A percentile compares a stretch with the other conserved stretches of the same genome.
phyloP scores from a whole-genome alignment of 139 green algal species.

The Volvox reticuliferus region DNA sequence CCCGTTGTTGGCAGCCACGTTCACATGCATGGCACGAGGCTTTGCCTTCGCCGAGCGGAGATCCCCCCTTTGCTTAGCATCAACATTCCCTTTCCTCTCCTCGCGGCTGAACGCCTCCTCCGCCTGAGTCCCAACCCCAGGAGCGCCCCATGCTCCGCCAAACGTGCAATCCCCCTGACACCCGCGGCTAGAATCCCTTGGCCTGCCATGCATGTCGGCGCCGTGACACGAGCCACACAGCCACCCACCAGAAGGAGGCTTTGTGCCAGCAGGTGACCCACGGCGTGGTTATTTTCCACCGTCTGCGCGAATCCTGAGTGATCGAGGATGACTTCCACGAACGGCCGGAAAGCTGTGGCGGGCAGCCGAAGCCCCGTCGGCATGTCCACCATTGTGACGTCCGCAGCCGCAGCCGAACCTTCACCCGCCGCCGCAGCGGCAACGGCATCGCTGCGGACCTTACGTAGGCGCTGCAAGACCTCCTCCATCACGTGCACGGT shows the following conservation, averaged over 20 bases:
- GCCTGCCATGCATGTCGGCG: too few species aligned
- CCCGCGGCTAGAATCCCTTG: too few species aligned
- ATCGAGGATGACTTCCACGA: constrained; percentile 28
- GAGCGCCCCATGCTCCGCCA: too few species aligned
- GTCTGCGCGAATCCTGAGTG: constrained; percentile 29
- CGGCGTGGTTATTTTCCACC: constrained; percentile 16
- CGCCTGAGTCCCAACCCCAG: too few species aligned
- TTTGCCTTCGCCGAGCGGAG: too few species aligned
- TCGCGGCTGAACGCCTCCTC: too few species aligned
- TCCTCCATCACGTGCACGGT: constrained; percentile 26
- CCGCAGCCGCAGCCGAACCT: neutral
- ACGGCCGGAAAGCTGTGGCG: neutral
- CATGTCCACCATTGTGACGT: neutral
- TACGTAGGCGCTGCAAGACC: neutral
- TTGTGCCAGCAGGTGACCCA: constrained; percentile 14
- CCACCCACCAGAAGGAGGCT: neutral
- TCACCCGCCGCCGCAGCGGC: neutral
- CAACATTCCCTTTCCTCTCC: too few species aligned
- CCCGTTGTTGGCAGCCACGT: too few species aligned
- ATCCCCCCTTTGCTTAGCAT: too few species aligned
- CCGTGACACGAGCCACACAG: too few species aligned
- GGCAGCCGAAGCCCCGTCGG: neutral
- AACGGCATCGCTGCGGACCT: neutral
- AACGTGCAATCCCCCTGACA: too few species aligned
- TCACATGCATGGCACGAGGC: too few species aligned